Conservation (phyloP, 1,284 basidiomycete species). For the Pseudozyma tsukubaensis region DNA sequence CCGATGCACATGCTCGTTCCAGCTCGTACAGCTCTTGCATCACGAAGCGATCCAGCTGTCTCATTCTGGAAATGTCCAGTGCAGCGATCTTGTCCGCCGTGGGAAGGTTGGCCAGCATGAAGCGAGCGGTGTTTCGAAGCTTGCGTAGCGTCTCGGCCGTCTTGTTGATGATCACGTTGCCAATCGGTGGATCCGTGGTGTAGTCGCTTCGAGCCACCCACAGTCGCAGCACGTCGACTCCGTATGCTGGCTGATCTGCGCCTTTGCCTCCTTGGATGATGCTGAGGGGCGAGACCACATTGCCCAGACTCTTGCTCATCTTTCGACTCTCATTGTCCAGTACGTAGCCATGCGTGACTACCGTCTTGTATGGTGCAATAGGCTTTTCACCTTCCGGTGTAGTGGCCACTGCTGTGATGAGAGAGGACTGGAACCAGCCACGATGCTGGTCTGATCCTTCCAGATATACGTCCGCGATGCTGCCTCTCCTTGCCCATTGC, state of each 20-base stretch:
- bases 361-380: conserved; percentile 77
- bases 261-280: conserved; percentile 79
- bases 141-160: conserved; percentile 83
- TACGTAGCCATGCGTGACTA: conserved; percentile 98
- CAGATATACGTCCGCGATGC: conserved; percentile 85
- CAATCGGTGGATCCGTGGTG: conserved; percentile 86
- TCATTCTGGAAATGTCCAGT: conserved; percentile 36
- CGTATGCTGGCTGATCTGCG: conserved; percentile 80
- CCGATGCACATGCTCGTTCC: conserved; percentile 76
- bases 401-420: conserved; percentile 82
- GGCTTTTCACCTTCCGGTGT: conserved; percentile 53
- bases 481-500: background rate
- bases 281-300: conserved; percentile 85
- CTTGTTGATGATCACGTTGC: conserved; percentile 81
- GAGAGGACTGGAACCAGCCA: conserved; percentile 98
- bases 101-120: conserved; percentile 80
- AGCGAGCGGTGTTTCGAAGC: conserved; percentile 88
- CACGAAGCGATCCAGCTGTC: conserved; percentile 74
- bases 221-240: conserved; percentile 85
- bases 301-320: conserved; percentile 98
- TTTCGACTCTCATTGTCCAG: conserved; percentile 90
- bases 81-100: conserved; percentile 2
- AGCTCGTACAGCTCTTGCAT: conserved; percentile 84
- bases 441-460: conserved; percentile 98
- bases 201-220: conserved; percentile 95